Percentiles rank a stretch among this genome's conserved stretches.
Conservation (phyloP, 352 stramenopile species). For the Phytopythium montanum region DNA sequence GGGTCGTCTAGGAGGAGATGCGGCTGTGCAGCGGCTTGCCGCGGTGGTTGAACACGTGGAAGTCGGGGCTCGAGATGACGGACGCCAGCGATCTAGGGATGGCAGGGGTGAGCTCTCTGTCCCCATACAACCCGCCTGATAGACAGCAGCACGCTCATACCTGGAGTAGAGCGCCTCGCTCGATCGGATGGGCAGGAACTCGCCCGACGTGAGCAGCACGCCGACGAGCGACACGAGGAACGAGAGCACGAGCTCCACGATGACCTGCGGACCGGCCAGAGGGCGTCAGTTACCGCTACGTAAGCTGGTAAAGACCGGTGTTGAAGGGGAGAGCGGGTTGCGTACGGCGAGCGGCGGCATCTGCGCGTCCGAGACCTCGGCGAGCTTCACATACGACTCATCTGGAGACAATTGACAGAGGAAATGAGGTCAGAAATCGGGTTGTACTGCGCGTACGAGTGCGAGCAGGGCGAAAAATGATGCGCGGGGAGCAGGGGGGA, state of each 20-base stretch:
- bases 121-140: neutral
- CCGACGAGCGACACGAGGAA: slow-evolving; percentile 67
- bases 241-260: slow-evolving; percentile 62
- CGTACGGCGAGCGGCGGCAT: slow-evolving; percentile 59
- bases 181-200: slow-evolving; percentile 72
- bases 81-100: slow-evolving; percentile 47
- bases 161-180: slow-evolving; percentile 60
- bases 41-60: slow-evolving; percentile 83
- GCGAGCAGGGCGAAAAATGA: neutral
- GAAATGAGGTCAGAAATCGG: neutral
- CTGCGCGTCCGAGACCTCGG: slow-evolving; percentile 66
- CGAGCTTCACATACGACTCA: slow-evolving; percentile 71
- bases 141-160: slow-evolving; percentile 18
- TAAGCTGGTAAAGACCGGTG: neutral
- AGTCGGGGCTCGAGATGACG: slow-evolving; percentile 68
- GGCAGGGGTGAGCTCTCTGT: neutral
- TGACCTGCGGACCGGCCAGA: slow-evolving; percentile 29
- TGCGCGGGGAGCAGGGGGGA: slow-evolving; percentile 3
- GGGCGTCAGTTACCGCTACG: neutral
- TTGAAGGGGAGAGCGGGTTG: neutral
- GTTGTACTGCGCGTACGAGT: no score
- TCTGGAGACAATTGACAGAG: slow-evolving; percentile 24
- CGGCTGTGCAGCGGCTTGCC: slow-evolving; percentile 72
- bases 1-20: slow-evolving; percentile 29
- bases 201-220: slow-evolving; percentile 64